phyloP scores from a whole-genome alignment of 2,329 filamentous ascomycete genomes.

The Exophiala viscosa region DNA sequence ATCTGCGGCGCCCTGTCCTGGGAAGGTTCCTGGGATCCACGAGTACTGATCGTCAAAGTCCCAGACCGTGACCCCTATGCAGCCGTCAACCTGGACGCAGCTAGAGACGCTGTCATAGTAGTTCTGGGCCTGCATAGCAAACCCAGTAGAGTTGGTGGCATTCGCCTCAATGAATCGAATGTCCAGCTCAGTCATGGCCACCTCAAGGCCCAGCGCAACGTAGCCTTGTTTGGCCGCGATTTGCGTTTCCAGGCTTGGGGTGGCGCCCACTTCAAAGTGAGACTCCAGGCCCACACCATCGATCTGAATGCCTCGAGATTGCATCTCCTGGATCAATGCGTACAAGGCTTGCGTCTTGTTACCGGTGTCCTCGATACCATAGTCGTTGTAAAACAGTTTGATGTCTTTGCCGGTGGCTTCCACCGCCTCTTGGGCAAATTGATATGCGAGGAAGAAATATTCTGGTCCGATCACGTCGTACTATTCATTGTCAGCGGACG shows the following conservation, averaged over 20 bases:
- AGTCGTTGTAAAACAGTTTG: conserved; percentile 47
- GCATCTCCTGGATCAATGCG: conserved; percentile 38
- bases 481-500: neutral
- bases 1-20: conserved; percentile 41
- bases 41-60: conserved; percentile 46
- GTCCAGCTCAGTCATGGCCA: conserved; percentile 47
- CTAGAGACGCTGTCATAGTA: conserved; percentile 33
- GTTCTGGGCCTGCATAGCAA: conserved; percentile 33
- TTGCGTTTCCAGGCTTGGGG: conserved; percentile 40
- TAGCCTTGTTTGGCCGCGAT: conserved; percentile 38
- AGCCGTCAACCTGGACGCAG: conserved; percentile 32
- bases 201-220: conserved; percentile 39
- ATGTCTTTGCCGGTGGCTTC: conserved; percentile 29
- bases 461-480: conserved; percentile 43
- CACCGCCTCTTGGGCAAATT: conserved; percentile 39
- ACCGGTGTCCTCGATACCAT: conserved; percentile 40
- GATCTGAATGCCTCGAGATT: conserved; percentile 41
- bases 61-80: conserved; percentile 39
- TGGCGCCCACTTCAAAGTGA: conserved; percentile 44
- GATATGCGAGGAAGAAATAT: conserved; percentile 46
- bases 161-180: conserved; percentile 40
- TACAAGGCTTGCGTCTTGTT: conserved; percentile 36
- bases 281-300: conserved; percentile 49
- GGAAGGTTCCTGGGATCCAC: conserved; percentile 44
- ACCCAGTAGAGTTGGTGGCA: conserved; percentile 23